Evolutionary conservation across 345 rosid genomes (phyloP).

Genomic region (Murraya koenigii): DNA sequence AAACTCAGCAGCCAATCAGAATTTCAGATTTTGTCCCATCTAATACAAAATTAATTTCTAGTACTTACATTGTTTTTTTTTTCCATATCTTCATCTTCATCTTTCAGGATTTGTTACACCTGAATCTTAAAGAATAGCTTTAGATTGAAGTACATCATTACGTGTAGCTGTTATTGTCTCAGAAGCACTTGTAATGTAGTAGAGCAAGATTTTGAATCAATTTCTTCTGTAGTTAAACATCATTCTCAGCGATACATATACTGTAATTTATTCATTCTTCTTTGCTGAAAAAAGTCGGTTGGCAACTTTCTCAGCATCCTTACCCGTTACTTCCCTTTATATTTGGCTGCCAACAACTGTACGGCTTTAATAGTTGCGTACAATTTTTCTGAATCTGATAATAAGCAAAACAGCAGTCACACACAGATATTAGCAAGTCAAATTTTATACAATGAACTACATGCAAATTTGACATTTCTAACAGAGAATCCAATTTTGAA

Average conservation of each 20-base stretch:
- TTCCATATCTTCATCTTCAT: neutral
- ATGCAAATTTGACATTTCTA: too few relatives aligned
- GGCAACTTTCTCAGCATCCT: neutral
- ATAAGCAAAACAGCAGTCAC: neutral
- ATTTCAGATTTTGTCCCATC: too few relatives aligned
- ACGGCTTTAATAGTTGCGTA: neutral
- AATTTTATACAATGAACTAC: too few relatives aligned
- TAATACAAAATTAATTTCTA: too few relatives aligned
- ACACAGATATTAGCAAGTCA: too few relatives aligned
- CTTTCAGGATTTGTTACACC: neutral
- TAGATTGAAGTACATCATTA: slow-evolving; percentile 2
- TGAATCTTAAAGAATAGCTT: neutral
- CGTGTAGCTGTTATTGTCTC: neutral
- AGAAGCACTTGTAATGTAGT: neutral
- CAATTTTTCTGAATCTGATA: neutral
- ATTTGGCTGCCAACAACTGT: neutral
- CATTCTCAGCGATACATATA: neutral
- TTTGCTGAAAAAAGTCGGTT: neutral
- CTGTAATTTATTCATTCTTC: neutral
- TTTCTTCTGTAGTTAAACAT: neutral
- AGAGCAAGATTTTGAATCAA: neutral
- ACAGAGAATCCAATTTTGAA: too few relatives aligned
- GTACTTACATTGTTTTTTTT: too few relatives aligned
- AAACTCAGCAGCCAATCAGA: too few relatives aligned
- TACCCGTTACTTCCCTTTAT: neutral